Conservation (phyloP, 495 filamentous ascomycete species). For the Pyrenopolyporus hunteri region DNA sequence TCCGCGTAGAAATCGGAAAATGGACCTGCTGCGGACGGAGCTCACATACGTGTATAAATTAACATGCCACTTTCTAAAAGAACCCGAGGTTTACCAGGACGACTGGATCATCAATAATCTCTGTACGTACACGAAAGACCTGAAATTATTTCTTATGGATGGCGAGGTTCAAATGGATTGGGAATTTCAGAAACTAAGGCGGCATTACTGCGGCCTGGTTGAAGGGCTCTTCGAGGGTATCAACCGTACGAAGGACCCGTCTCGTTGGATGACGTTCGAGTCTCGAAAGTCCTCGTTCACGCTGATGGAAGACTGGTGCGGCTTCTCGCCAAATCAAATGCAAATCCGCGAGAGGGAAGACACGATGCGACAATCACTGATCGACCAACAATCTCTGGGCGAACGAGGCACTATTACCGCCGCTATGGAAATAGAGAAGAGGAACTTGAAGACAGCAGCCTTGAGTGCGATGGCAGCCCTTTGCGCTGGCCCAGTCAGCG, state of each 20-base stretch:
- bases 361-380: slow-evolving; percentile 80
- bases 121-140: slow-evolving; percentile 85
- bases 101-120: slow-evolving; percentile 94
- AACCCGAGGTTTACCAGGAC: slow-evolving; percentile 79
- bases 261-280: slow-evolving; percentile 95
- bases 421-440: slow-evolving; percentile 95
- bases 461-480: slow-evolving; percentile 94
- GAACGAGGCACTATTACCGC: slow-evolving; percentile 79
- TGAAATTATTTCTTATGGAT: slow-evolving; percentile 93
- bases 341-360: slow-evolving; percentile 85
- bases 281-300: slow-evolving; percentile 91
- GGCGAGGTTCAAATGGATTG: slow-evolving; percentile 93
- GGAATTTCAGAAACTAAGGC: slow-evolving; percentile 90
- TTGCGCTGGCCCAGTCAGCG: slow-evolving; percentile 88
- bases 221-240: slow-evolving; percentile 92
- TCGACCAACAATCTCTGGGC: slow-evolving; percentile 65
- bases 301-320: slow-evolving; percentile 99
- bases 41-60: slow-evolving; percentile 95
- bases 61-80: slow-evolving; percentile 86
- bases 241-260: slow-evolving; percentile 83
- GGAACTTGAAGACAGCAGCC: slow-evolving; percentile 85
- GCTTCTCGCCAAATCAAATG: slow-evolving; percentile 88
- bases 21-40: slow-evolving; percentile 87
- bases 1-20: slow-evolving; percentile 75
- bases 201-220: slow-evolving; percentile 91